These are phyloP conservation scores for Asterophora lycoperdoides DNA, from an alignment of 768 basidiomycete species.

Conservation along the genomic window DNA sequence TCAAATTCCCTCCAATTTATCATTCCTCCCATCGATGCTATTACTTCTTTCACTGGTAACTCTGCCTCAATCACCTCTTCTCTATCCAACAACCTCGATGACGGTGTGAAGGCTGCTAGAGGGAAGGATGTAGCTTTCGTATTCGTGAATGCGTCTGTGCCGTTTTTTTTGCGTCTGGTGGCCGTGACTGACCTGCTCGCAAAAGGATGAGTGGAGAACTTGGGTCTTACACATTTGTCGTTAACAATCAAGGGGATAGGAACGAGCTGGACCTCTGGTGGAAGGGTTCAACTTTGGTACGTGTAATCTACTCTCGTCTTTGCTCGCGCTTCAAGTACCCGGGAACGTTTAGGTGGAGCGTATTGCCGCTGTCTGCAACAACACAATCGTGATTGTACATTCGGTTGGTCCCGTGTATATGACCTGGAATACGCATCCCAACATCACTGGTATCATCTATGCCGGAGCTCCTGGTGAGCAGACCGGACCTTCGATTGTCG, in stretches of 20 bases:
- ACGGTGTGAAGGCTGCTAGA: slow-evolving; percentile 35
- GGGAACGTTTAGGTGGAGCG: slow-evolving; percentile 37
- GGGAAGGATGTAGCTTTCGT: slow-evolving; percentile 57
- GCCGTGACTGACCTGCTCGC: not conserved
- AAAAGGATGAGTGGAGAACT: slow-evolving; percentile 47
- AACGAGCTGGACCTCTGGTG: slow-evolving; percentile 59
- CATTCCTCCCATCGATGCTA: slow-evolving; percentile 44
- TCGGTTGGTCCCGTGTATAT: slow-evolving; percentile 75
- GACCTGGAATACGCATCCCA: slow-evolving; percentile 71
- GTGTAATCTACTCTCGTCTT: not conserved
- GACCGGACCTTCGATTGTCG: slow-evolving; percentile 71
- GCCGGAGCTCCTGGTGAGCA: slow-evolving; percentile 67
- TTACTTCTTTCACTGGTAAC: slow-evolving; percentile 35
- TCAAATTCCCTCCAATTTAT: slow-evolving; percentile 43
- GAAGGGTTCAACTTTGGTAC: slow-evolving; percentile 45
- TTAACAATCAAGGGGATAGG: slow-evolving; percentile 57
- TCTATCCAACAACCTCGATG: slow-evolving; percentile 39
- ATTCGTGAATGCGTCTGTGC: slow-evolving; percentile 50
- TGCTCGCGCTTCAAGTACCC: slow-evolving; percentile 16
- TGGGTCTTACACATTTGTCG: slow-evolving; percentile 54
- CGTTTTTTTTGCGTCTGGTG: too few relatives aligned
- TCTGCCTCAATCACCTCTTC: slow-evolving; percentile 39
- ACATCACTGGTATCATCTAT: slow-evolving; percentile 60
- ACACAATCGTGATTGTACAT: slow-evolving; percentile 79
- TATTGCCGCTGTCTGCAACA: slow-evolving; percentile 65